These are phyloP conservation scores for Ascochyta koolunga DNA, from an alignment of 2,329 filamentous ascomycete genomes.

Conservation along the genomic window DNA sequence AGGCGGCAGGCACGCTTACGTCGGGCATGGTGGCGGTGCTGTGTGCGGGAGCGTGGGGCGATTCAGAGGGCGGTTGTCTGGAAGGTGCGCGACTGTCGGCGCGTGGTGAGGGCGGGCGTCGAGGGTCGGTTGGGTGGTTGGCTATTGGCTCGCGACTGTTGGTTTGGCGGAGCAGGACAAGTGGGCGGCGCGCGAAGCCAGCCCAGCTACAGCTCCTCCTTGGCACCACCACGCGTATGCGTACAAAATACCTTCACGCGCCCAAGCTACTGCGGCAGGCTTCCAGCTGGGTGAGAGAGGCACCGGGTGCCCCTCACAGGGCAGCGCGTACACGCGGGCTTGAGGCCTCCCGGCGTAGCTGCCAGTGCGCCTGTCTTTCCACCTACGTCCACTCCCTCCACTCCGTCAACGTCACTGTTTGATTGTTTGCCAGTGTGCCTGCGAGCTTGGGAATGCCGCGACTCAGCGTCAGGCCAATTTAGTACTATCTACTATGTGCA, in stretches of 20 bases:
- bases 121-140: slow-evolving; percentile 18
- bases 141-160: slow-evolving; percentile 29
- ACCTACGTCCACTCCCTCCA: background rate
- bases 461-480: slow-evolving; percentile 33
- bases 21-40: slow-evolving; percentile 51
- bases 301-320: too few relatives aligned
- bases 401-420: background rate
- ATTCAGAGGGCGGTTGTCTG: background rate
- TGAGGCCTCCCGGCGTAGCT: background rate
- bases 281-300: background rate
- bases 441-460: slow-evolving; percentile 22
- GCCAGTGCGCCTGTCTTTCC: background rate
- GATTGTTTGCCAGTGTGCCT: background rate
- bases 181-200: slow-evolving; percentile 3
- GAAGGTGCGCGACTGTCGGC: slow-evolving; percentile 23
- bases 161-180: slow-evolving; percentile 21
- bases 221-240: slow-evolving; percentile 13
- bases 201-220: slow-evolving; percentile 17
- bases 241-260: background rate
- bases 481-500: slow-evolving; percentile 48
- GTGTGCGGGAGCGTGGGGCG: background rate
- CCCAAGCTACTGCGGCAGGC: slow-evolving; percentile 5
- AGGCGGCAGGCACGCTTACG: slow-evolving; percentile 38
- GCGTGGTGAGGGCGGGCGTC: slow-evolving; percentile 20
- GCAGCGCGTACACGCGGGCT: background rate